phyloP scores from a whole-genome alignment of 176 grass and related monocot genomes.

The Oryza australiensis region DNA sequence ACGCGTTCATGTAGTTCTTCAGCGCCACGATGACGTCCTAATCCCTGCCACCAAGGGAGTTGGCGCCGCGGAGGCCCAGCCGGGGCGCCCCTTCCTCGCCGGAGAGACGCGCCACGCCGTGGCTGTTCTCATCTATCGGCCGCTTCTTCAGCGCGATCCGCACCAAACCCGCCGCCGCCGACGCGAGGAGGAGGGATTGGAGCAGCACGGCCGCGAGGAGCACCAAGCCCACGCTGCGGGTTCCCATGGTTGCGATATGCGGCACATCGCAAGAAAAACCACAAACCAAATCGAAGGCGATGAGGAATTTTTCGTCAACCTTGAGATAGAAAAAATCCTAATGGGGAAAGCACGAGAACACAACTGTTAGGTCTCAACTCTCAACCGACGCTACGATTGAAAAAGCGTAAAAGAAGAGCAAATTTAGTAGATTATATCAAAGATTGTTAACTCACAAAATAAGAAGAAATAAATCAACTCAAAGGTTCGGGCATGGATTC shows the following conservation, averaged over 20 bases:
- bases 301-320: background rate
- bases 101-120: conserved; percentile 44
- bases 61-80: conserved; percentile 31
- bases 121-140: conserved; percentile 45
- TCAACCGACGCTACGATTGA: background rate
- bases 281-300: background rate
- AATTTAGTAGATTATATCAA: background rate
- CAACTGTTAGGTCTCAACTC: background rate
- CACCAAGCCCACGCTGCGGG: conserved; percentile 29
- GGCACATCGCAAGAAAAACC: background rate
- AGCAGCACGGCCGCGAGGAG: conserved; percentile 57
- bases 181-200: conserved; percentile 35
- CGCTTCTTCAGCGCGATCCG: conserved; percentile 74
- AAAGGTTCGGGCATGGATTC: background rate
- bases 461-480: background rate
- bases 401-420: background rate
- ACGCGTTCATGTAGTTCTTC: conserved; percentile 98
- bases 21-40: conserved; percentile 68
- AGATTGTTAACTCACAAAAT: background rate
- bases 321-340: conserved; percentile 24
- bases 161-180: conserved; percentile 53
- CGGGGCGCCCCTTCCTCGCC: conserved; percentile 30
- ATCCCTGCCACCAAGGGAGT: background rate
- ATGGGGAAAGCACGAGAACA: background rate
- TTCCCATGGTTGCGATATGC: conserved; percentile 62